Evolutionary conservation across 345 rosid species (phyloP).

Genomic region (Erodium maritimum): DNA sequence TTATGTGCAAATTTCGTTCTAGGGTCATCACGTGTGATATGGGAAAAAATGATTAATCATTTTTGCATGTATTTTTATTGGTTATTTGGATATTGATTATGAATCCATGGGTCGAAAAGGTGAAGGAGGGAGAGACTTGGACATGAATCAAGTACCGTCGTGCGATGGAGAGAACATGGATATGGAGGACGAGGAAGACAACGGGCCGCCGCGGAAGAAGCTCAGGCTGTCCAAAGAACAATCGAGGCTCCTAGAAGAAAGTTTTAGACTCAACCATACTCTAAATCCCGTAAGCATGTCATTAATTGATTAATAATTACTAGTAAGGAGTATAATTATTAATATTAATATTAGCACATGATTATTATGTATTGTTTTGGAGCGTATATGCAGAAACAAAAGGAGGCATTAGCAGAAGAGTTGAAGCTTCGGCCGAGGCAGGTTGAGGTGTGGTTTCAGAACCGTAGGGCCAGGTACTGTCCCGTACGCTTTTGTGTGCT

Average conservation of each 20-base stretch:
- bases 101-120: no score
- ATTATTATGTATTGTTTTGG: no score
- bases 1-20: no score
- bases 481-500: not conserved
- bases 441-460: conserved; percentile 98
- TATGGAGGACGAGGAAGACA: conserved; percentile 31
- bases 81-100: no score
- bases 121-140: conserved; percentile 37
- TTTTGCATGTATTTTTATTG: no score
- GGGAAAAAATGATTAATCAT: no score
- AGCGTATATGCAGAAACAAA: no score
- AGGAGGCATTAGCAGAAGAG: conserved; percentile 69
- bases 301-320: no score
- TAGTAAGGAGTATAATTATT: no score
- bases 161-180: conserved; percentile 25
- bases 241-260: conserved; percentile 88
- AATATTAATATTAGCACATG: no score
- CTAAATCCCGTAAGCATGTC: conserved; percentile 47
- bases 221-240: conserved; percentile 88
- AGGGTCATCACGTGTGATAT: no score
- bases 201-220: conserved; percentile 67
- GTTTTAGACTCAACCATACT: conserved; percentile 81
- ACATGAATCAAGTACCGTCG: conserved; percentile 52
- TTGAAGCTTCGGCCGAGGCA: conserved; percentile 81
- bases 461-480: conserved; percentile 94